These are phyloP conservation scores for Atractiella rhizophila DNA, from an alignment of 768 basidiomycete species.

Conservation along the genomic window DNA sequence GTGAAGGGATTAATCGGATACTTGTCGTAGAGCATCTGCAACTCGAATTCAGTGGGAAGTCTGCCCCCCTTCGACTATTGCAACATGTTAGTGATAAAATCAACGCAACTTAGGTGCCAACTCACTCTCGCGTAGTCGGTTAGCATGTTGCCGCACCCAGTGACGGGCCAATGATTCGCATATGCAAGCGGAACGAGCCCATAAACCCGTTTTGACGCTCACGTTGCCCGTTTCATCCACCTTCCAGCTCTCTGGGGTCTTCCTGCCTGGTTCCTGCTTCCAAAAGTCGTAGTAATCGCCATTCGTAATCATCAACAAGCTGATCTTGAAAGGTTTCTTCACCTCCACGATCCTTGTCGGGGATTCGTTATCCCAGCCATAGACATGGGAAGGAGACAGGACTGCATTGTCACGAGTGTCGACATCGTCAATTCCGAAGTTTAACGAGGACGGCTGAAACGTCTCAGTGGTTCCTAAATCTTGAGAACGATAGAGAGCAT, in stretches of 20 bases:
- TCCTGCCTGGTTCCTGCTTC: constrained; percentile 2
- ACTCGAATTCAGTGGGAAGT: constrained; percentile 69
- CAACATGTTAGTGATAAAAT: not conserved
- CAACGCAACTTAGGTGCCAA: not conserved
- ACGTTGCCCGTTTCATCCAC: constrained; percentile 73
- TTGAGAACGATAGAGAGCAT: too few relatives aligned
- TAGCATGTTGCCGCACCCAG: constrained; percentile 51
- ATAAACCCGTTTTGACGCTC: constrained; percentile 38
- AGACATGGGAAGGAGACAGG: constrained; percentile 31
- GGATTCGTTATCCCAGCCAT: constrained; percentile 89
- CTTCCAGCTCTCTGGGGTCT: constrained; percentile 14
- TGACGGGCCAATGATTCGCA: constrained; percentile 62
- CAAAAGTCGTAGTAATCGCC: constrained; percentile 35
- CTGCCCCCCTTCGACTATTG: constrained; percentile 51
- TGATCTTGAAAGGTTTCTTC: constrained; percentile 39
- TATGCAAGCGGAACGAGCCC: constrained; percentile 30
- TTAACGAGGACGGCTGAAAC: too few relatives aligned
- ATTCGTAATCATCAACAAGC: constrained; percentile 69
- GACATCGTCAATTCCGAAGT: too few relatives aligned
- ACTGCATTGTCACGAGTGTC: constrained; percentile 27
- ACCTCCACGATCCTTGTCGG: constrained; percentile 40
- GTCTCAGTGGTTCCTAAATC: too few relatives aligned
- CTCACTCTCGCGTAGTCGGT: constrained; percentile 43
- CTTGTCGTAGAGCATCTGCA: constrained; percentile 49
- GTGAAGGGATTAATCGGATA: constrained; percentile 33